phyloP scores from a whole-genome alignment of 2,329 filamentous ascomycete genomes.

The Ilyonectria sp. region DNA sequence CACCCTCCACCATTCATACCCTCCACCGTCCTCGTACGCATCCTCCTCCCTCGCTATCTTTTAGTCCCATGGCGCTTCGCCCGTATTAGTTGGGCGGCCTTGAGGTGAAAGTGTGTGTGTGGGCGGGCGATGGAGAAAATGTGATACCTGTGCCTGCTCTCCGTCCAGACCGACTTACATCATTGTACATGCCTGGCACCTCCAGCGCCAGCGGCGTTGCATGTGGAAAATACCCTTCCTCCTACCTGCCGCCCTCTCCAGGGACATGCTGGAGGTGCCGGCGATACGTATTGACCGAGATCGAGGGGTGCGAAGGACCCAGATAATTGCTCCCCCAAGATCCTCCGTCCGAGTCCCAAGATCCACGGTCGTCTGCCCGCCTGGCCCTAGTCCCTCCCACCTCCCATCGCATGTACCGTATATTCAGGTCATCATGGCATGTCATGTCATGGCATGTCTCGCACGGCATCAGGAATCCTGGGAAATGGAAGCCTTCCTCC shows the following conservation, averaged over 20 bases:
- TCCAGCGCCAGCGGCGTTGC: conserved; percentile 17
- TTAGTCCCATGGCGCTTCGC: conserved; percentile 27
- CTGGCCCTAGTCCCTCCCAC: conserved; percentile 32
- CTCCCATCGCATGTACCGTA: conserved; percentile 28
- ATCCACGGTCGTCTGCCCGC: conserved; percentile 39
- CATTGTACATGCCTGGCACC: conserved; percentile 41
- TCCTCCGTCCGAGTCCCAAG: conserved; percentile 35
- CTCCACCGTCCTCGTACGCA: not conserved
- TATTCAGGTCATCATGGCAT: conserved; percentile 37
- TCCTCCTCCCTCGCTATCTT: conserved; percentile 16
- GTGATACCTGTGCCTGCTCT: conserved; percentile 30
- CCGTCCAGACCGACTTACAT: conserved; percentile 42
- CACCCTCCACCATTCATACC: conserved; percentile 9
- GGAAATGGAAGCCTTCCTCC: conserved; percentile 32
- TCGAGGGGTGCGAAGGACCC: conserved; percentile 26
- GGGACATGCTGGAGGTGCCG: conserved; percentile 39
- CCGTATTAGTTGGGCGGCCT: conserved; percentile 21
- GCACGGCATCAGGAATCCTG: conserved; percentile 35
- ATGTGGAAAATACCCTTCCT: conserved; percentile 2
- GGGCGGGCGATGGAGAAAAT: conserved; percentile 2
- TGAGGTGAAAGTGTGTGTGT: conserved; percentile 23
- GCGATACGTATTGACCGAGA: conserved; percentile 39
- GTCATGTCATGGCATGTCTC: conserved; percentile 31
- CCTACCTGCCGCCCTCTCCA: conserved; percentile 10
- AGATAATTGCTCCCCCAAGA: conserved; percentile 31